These are phyloP conservation scores for Xylariaceae sp. DNA, from an alignment of 2,329 filamentous ascomycete species.

Conservation along the genomic window DNA sequence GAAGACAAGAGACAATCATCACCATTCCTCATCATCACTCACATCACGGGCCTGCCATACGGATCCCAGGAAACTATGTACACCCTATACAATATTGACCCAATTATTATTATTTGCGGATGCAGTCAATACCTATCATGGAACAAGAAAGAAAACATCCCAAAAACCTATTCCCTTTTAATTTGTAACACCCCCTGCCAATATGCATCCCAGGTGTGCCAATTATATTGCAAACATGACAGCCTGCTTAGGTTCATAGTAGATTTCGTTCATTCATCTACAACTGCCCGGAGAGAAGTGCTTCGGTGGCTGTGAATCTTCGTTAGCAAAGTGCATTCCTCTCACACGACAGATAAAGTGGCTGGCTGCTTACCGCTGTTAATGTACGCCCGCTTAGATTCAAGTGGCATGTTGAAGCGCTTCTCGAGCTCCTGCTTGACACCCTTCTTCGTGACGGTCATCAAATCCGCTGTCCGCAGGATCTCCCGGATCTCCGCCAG, in stretches of 20 bases:
- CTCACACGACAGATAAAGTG: not conserved
- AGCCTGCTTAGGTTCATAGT: not conserved
- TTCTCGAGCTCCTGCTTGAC: constrained; percentile 91
- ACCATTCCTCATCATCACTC: not conserved
- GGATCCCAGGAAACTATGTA: not conserved
- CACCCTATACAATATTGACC: constrained; percentile 1
- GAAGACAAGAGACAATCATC: not conserved
- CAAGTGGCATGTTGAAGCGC: constrained; percentile 79
- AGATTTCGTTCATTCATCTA: constrained; percentile 34
- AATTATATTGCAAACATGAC: constrained; percentile 6
- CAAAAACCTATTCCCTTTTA: constrained; percentile 8
- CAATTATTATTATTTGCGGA: constrained; percentile 21
- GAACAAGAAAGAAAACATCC: constrained; percentile 4
- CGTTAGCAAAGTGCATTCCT: constrained; percentile 27
- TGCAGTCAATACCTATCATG: constrained; percentile 13
- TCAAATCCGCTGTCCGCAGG: constrained; percentile 82
- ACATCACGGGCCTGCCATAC: not conserved
- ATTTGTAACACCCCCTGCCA: constrained; percentile 17
- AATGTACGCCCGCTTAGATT: constrained; percentile 87
- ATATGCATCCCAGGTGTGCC: constrained; percentile 14
- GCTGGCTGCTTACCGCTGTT: constrained; percentile 66
- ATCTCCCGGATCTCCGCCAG: constrained; percentile 94
- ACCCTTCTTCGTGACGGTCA: constrained; percentile 98
- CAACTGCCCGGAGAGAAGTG: constrained; percentile 70
- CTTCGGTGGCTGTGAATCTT: constrained; percentile 59